phyloP scores from a whole-genome alignment of 768 basidiomycete species.

The Leccinum longicurvipes region DNA sequence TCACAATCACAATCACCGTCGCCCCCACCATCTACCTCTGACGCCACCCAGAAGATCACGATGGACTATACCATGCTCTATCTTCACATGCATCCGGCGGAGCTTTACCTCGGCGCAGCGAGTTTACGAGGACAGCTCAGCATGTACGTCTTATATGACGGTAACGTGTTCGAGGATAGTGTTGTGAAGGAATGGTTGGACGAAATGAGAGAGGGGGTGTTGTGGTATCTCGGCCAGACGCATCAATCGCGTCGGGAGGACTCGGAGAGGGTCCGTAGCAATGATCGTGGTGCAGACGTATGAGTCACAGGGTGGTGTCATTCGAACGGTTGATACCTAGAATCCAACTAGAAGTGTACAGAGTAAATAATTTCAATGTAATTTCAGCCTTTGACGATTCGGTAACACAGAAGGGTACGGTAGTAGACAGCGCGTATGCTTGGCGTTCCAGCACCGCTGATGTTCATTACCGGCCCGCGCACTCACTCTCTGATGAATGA shows the following conservation, averaged over 20 bases:
- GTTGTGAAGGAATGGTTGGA: constrained; percentile 46
- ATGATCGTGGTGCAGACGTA: too few species aligned
- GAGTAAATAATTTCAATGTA: background rate
- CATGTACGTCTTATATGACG: constrained; percentile 39
- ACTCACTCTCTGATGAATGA: too few species aligned
- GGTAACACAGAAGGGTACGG: background rate
- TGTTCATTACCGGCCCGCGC: too few species aligned
- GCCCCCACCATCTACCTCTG: background rate
- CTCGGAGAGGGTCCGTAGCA: too few species aligned
- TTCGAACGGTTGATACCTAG: background rate
- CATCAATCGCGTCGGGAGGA: background rate
- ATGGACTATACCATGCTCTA: constrained; percentile 7
- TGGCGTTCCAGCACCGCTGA: too few species aligned
- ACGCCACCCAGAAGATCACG: constrained; percentile 7
- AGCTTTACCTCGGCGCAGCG: constrained; percentile 42
- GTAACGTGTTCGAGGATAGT: constrained; percentile 42
- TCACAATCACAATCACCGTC: background rate
- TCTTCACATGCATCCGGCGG: constrained; percentile 44
- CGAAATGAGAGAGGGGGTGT: constrained; percentile 32
- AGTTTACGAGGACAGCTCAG: constrained; percentile 33
- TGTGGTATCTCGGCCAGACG: background rate
- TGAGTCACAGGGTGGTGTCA: background rate
- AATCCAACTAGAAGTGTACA: background rate
- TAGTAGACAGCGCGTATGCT: too few species aligned
- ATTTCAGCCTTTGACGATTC: background rate